Evolutionary conservation across 2,329 filamentous ascomycete genomes (phyloP).

Genomic region (Dothistroma pini): DNA sequence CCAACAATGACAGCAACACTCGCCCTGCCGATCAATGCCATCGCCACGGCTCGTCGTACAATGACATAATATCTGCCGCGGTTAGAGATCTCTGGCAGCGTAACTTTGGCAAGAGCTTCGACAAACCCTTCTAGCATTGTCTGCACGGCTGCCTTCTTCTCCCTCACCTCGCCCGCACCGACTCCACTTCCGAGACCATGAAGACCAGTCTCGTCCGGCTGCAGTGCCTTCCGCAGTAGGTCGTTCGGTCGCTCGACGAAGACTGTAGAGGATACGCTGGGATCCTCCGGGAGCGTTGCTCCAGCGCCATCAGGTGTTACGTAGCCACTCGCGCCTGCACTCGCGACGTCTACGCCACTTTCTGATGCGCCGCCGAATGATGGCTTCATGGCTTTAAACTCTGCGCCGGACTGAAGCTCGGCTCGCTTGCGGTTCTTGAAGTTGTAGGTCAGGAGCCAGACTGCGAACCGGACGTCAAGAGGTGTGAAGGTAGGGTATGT

Average conservation of each 20-base stretch:
- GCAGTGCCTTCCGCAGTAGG: neutral
- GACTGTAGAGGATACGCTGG: slow-evolving; percentile 13
- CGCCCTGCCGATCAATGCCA: slow-evolving; percentile 40
- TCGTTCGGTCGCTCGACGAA: slow-evolving; percentile 27
- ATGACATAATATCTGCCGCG: slow-evolving; percentile 47
- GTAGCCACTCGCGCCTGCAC: neutral
- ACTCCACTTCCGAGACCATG: slow-evolving; percentile 44
- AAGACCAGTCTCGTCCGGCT: slow-evolving; percentile 42
- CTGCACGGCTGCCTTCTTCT: slow-evolving; percentile 44
- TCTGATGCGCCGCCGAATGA: slow-evolving; percentile 30
- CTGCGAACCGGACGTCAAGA: slow-evolving; percentile 56
- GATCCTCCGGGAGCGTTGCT: neutral
- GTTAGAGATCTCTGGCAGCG: slow-evolving; percentile 32
- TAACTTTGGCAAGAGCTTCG: slow-evolving; percentile 19
- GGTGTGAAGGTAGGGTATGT: slow-evolving; percentile 66
- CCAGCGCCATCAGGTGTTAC: neutral
- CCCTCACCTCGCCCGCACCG: slow-evolving; percentile 31
- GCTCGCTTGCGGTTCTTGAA: slow-evolving; percentile 52
- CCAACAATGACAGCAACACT: slow-evolving; percentile 16
- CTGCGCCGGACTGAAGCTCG: slow-evolving; percentile 32
- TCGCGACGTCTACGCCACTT: slow-evolving; percentile 13
- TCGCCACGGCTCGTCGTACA: slow-evolving; percentile 45
- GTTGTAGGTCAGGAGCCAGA: slow-evolving; percentile 57
- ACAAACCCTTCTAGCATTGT: slow-evolving; percentile 48
- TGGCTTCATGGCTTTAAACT: slow-evolving; percentile 22